Base-by-base conservation (phyloP, 179 eudicot species). In the Pouteria campechiana region DNA sequence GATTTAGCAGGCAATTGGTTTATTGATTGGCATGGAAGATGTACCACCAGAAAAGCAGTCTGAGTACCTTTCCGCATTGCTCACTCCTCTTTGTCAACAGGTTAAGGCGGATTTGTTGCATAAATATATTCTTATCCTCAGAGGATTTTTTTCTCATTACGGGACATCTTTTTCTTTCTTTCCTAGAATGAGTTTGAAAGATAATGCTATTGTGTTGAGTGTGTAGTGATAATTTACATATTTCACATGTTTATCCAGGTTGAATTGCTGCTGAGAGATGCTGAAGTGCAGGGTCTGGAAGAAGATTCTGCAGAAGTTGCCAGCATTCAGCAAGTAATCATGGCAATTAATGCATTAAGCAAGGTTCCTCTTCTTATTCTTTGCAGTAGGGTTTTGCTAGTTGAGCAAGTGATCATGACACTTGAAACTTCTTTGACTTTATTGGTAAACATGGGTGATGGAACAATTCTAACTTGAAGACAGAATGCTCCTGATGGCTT, bases 311-410 rank as follows among this genome's bases (percentile, higher is more conserved):
- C 70, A 23, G 76, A 73, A 58, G 46, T 79, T 32, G 54, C 55
- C 38, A 69, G 58, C 48, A 71, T 90, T 51, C 84, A 87, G 71
- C 96, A 82, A 66, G 80, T 77, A 17, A 51, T 90, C 50, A 79
- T 82, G 92, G 88, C 96, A 46, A 87, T 90, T 44, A 90, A 90
- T 71, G 84, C 92, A 20, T 80, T 90, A 33, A 90, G 98, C 92
- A 90, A 90, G 98, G 98, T 90, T 28, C 25, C 28, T 37, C 7
- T 55, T 25, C 19, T n/a, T n/a, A n/a, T n/a, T n/a, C n/a, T n/a
- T n/a, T n/a, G n/a, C n/a, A n/a, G n/a, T n/a, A n/a, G n/a, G n/a
- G n/a, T n/a, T n/a, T n/a, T n/a, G n/a, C n/a, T n/a, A n/a, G n/a
- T n/a, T n/a, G n/a, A n/a, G n/a, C n/a, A n/a, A n/a, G n/a, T n/a